Evolutionary conservation across 1,139 yeast genomes (phyloP).

Genomic region (Blastobotrys ciferrii): DNA sequence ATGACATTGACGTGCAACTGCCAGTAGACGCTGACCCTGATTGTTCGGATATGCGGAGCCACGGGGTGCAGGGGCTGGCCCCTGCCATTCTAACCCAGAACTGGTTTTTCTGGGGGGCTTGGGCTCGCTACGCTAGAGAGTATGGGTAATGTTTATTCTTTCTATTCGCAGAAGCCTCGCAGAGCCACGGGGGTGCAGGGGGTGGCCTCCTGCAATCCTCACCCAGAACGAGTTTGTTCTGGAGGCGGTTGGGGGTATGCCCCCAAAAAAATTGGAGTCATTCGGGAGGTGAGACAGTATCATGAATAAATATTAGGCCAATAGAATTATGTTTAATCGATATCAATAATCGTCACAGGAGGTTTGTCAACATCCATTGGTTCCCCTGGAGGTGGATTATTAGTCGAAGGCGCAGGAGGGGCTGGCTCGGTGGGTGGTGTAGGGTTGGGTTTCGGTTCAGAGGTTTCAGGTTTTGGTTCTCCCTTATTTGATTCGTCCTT

Average conservation of each 20-base stretch:
- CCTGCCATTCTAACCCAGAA: no score
- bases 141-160: no score
- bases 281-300: not conserved
- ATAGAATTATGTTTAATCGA: not conserved
- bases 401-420: not conserved
- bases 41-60: slow-evolving; percentile 8
- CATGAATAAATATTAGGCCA: not conserved
- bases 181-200: no score
- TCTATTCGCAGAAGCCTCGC: no score
- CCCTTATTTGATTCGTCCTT: slow-evolving; percentile 3
- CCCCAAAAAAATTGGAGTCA: no score
- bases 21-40: slow-evolving; percentile 19
- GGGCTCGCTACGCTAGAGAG: no score
- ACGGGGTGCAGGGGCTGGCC: no score
- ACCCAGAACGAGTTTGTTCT: no score
- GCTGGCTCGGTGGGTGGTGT: slow-evolving; percentile 5
- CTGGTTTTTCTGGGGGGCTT: no score
- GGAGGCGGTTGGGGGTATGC: no score
- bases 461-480: not conserved
- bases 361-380: slow-evolving; percentile 12
- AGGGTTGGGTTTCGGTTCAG: slow-evolving; percentile 1
- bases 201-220: no score
- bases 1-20: slow-evolving; percentile 19
- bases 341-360: not conserved
- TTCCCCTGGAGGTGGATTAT: slow-evolving; percentile 8